These are phyloP conservation scores for Rhododendron simsii DNA, from an alignment of 148 eudicot genomes.

Conservation along the genomic window DNA sequence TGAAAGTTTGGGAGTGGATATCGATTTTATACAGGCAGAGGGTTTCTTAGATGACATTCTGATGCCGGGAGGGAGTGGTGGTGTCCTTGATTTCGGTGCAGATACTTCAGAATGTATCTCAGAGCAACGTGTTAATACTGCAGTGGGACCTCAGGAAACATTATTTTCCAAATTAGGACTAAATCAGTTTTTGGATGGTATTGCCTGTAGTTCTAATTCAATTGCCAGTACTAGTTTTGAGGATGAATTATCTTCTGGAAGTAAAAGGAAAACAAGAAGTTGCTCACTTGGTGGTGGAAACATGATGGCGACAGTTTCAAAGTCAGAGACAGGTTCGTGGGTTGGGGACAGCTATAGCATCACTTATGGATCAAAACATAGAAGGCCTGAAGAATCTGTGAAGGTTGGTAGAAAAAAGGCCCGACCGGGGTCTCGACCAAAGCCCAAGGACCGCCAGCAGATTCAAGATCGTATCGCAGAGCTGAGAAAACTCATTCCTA, in stretches of 20 bases:
- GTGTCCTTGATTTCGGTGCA: slow-evolving; percentile 16
- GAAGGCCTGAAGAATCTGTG: slow-evolving; percentile 28
- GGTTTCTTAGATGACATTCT: slow-evolving; percentile 28
- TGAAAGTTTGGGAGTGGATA: slow-evolving; percentile 22
- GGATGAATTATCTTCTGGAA: slow-evolving; percentile 32
- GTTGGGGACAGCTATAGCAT: slow-evolving; percentile 34
- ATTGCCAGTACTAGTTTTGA: slow-evolving; percentile 32
- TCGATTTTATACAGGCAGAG: slow-evolving; percentile 19
- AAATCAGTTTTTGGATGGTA: slow-evolving; percentile 41
- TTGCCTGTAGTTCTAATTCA: slow-evolving; percentile 28
- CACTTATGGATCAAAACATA: slow-evolving; percentile 31
- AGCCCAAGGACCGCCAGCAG: slow-evolving; percentile 83
- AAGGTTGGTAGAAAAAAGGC: slow-evolving; percentile 62
- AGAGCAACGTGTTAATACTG: slow-evolving; percentile 20
- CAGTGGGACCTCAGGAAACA: slow-evolving; percentile 29
- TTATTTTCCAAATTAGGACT: slow-evolving; percentile 72
- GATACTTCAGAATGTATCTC: slow-evolving; percentile 32
- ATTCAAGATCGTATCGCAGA: slow-evolving; percentile 77
- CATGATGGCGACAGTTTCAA: slow-evolving; percentile 7
- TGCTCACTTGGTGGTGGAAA: slow-evolving; percentile 17
- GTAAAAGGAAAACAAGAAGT: slow-evolving; percentile 40
- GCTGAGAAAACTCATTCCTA: slow-evolving; percentile 76
- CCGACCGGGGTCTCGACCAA: slow-evolving; percentile 64
- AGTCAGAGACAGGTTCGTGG: slow-evolving; percentile 26
- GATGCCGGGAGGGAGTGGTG: slow-evolving; percentile 19